Evolutionary conservation across 148 eudicot species (phyloP).

Genomic region (Heliosperma pusillum): DNA sequence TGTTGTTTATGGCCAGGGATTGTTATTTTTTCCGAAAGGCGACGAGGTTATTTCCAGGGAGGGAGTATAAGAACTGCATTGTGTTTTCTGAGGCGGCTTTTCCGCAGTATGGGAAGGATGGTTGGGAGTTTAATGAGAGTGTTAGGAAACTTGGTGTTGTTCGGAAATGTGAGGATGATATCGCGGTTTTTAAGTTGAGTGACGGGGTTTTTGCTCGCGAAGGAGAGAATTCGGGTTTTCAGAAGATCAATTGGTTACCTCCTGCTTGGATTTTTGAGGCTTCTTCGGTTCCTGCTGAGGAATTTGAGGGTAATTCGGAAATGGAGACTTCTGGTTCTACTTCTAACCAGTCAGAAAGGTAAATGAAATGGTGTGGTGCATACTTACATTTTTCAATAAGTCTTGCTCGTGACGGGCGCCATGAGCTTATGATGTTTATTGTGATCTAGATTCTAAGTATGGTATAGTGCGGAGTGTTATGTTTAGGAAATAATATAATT

Average conservation of each 20-base stretch:
- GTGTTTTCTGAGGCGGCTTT: slow-evolving; percentile 4
- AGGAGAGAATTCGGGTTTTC: not conserved
- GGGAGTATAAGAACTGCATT: not conserved
- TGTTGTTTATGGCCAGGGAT: slow-evolving; percentile 6
- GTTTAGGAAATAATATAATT: too few species aligned
- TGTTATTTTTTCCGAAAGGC: not conserved
- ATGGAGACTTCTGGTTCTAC: not conserved
- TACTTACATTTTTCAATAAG: not conserved
- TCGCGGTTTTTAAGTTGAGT: not conserved
- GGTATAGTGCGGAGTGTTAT: too few species aligned
- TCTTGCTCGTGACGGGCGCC: too few species aligned
- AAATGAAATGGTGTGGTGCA: not conserved
- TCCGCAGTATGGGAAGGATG: not conserved
- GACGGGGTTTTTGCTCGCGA: not conserved
- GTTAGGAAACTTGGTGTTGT: not conserved
- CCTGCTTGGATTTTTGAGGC: not conserved
- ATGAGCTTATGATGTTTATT: too few species aligned
- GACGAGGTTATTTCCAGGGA: not conserved
- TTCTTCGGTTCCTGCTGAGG: not conserved
- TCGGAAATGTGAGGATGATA: not conserved
- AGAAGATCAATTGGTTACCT: not conserved
- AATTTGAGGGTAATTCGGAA: not conserved
- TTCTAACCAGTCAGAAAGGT: not conserved
- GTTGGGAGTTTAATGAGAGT: not conserved
- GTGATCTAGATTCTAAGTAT: too few species aligned